Base-by-base conservation (phyloP, 2,329 filamentous ascomycete species). In the Penicillium vulpinum region DNA sequence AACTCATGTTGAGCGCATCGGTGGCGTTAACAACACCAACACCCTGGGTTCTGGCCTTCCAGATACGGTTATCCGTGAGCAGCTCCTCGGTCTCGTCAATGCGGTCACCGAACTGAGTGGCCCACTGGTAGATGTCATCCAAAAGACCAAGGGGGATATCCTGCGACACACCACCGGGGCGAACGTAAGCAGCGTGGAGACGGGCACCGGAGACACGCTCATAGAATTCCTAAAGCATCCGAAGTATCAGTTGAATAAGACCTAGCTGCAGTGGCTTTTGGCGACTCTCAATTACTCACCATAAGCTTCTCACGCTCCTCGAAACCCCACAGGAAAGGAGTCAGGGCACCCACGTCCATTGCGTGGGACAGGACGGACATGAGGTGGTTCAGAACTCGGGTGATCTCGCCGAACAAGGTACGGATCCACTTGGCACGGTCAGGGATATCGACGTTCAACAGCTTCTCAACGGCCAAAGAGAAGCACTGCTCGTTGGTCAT, bases 401-500 rank as follows among this genome's bases (percentile, higher is more conserved):
- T 99, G 67, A 99, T 90, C 76, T 99, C 94, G 68, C 86, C 94
- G 76, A 99, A 99, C 80, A 99, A 0, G 33, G 93, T 97, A 65
- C 94, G 86, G 73, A 99, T 99, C 82, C 88, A 99, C 82, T 99
- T 97, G 69, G 94, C 94, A 72, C 94, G 85, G 64, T 94, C 89
- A 24, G 94, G 94, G 62, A 99, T 90, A 75, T 99, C 95, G 64
- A 99, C 83, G 77, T 99, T 99, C 70, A 99, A 83, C 59, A 99
- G 84, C 84, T 99, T 99, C 85, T 99, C 94, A 54, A 97, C 93
- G 21, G 92, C 94, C 65, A 99, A 84, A 36, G 92, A 87, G 78
- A 91, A 99, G 74, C 92, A 96, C 80, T 99, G 94, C 83, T 99
- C 94, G 78, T 99, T 99, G 71, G 94, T 99, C 94, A 99, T 99